Evolutionary conservation across 2,329 filamentous ascomycete genomes (phyloP).

Genomic region (Botrytis squamosa): DNA sequence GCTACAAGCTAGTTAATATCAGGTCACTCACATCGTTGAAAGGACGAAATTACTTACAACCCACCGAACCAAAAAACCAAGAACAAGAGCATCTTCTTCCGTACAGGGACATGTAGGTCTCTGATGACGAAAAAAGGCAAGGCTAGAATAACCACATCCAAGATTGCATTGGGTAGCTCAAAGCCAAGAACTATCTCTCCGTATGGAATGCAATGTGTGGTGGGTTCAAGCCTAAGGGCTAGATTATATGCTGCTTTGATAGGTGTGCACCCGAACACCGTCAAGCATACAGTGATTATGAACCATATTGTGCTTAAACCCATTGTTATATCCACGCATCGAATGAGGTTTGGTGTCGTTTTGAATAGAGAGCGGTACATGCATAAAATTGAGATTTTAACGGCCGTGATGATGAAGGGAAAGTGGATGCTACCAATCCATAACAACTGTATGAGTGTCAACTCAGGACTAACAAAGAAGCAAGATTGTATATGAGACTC

Average conservation of each 20-base stretch:
- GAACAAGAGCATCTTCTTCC: conserved; percentile 16
- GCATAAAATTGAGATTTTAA: conserved; percentile 20
- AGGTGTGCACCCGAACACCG: conserved; percentile 15
- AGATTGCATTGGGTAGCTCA: conserved; percentile 8
- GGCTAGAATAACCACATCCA: conserved; percentile 12
- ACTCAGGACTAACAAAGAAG: not conserved
- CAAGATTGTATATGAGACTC: not conserved
- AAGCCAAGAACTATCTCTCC: conserved; percentile 12
- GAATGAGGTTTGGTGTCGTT: conserved; percentile 5
- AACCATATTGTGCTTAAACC: conserved; percentile 12
- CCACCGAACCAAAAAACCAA: conserved; percentile 20
- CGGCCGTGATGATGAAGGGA: conserved; percentile 11
- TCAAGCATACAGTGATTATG: conserved; percentile 5
- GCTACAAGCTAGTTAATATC: not conserved
- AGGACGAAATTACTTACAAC: conserved; percentile 7
- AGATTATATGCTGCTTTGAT: conserved; percentile 16
- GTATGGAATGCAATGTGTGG: conserved; percentile 14
- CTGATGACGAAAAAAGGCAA: conserved; percentile 19
- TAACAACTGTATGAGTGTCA: not conserved
- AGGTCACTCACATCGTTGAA: not conserved
- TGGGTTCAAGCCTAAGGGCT: conserved; percentile 7
- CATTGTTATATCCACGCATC: not conserved
- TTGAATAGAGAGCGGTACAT: conserved; percentile 19
- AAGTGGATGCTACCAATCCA: conserved; percentile 18
- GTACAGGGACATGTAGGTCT: conserved; percentile 16